Conservation (phyloP, 1,139 yeast genomes). For the Geotrichum fermentans region DNA sequence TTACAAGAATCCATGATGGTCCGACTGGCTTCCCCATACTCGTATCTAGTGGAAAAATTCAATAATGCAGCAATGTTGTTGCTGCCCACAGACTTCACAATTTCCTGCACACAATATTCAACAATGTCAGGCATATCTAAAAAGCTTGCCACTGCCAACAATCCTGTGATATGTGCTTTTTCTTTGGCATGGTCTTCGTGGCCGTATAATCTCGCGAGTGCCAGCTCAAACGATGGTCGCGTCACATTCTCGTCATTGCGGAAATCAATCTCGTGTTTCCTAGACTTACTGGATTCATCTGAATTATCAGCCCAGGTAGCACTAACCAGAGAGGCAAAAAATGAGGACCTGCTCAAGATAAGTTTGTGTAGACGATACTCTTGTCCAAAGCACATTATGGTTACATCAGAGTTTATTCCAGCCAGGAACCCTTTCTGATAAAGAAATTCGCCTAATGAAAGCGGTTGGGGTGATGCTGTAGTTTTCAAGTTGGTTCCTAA, state of each 20-base stretch:
- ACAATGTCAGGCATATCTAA: slow-evolving; percentile 45
- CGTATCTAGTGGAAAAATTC: slow-evolving; percentile 41
- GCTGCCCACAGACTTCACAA: slow-evolving; percentile 38
- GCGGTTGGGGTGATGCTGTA: slow-evolving; percentile 14
- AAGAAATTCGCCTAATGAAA: slow-evolving; percentile 35
- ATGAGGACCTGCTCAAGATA: slow-evolving; percentile 45
- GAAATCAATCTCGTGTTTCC: slow-evolving; percentile 36
- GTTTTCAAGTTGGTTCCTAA: neutral
- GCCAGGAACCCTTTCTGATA: slow-evolving; percentile 41
- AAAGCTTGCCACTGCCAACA: slow-evolving; percentile 49
- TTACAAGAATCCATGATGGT: slow-evolving; percentile 45
- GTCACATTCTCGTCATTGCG: slow-evolving; percentile 43
- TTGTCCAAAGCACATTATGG: slow-evolving; percentile 44
- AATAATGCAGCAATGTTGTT: slow-evolving; percentile 39
- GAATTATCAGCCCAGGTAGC: slow-evolving; percentile 39
- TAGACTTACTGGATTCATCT: slow-evolving; percentile 7
- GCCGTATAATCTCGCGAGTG: slow-evolving; percentile 45
- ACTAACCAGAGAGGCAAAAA: slow-evolving; percentile 44
- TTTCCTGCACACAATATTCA: slow-evolving; percentile 41
- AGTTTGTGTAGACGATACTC: slow-evolving; percentile 44
- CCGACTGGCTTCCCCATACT: slow-evolving; percentile 46
- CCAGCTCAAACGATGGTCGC: slow-evolving; percentile 45
- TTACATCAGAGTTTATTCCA: slow-evolving; percentile 48
- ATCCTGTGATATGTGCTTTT: slow-evolving; percentile 36
- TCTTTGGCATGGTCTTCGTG: slow-evolving; percentile 37